These are phyloP conservation scores for Fraxinus excelsior DNA, from an alignment of 257 asterid genomes.

Conservation along the genomic window DNA sequence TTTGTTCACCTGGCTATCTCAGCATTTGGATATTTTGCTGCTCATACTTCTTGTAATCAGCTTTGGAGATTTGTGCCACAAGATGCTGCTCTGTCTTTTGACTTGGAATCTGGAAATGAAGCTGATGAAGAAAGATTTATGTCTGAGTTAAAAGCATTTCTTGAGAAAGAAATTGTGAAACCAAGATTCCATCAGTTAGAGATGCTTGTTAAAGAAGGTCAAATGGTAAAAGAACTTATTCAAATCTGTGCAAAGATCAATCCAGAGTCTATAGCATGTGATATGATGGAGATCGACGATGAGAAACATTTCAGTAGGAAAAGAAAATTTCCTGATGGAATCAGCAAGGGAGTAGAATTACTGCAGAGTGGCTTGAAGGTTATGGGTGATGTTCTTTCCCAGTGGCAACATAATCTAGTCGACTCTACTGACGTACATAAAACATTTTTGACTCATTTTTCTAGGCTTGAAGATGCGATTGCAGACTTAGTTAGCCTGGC, in stretches of 20 bases:
- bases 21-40: conserved; percentile 85
- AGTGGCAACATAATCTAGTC: conserved; percentile 60
- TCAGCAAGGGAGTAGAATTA: conserved; percentile 73
- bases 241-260: conserved; percentile 26
- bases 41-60: conserved; percentile 68
- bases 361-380: conserved; percentile 77
- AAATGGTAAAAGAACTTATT: conserved; percentile 41
- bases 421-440: conserved; percentile 54
- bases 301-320: conserved; percentile 60
- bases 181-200: conserved; percentile 40
- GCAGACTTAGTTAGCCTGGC: conserved; percentile 68
- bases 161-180: conserved; percentile 71
- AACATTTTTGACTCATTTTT: conserved; percentile 60
- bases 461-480: conserved; percentile 70
- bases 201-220: conserved; percentile 63
- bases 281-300: conserved; percentile 68
- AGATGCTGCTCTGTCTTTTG: conserved; percentile 89
- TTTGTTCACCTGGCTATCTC: conserved; percentile 70
- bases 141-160: conserved; percentile 73
- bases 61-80: conserved; percentile 92
- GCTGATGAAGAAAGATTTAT: conserved; percentile 79
- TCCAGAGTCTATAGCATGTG: conserved; percentile 30
- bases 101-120: conserved; percentile 63
- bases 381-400: conserved; percentile 73
- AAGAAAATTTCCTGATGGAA: conserved; percentile 80